Conservation (phyloP, 208 protist species). For the Perkinsela sp. region DNA sequence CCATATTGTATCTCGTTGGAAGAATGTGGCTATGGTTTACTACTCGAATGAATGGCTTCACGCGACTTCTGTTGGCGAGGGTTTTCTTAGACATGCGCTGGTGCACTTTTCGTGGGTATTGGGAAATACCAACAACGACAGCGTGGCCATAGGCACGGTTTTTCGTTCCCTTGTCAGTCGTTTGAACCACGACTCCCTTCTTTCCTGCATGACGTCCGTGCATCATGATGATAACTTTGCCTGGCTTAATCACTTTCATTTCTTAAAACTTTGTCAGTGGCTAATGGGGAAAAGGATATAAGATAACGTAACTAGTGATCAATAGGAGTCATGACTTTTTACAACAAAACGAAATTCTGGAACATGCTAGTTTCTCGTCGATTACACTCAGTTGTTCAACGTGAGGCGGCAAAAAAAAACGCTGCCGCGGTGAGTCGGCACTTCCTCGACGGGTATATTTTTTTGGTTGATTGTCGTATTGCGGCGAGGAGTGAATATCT, state of each 20-base stretch:
- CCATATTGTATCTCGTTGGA: conserved; percentile 81
- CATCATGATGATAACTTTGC: conserved; percentile 88
- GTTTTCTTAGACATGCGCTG: conserved; percentile 74
- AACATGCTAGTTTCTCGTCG: too few relatives aligned
- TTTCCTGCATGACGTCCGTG: conserved; percentile 82
- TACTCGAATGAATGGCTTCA: conserved; percentile 84
- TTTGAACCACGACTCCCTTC: conserved; percentile 90
- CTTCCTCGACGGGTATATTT: too few relatives aligned
- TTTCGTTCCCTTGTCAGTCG: conserved; percentile 59
- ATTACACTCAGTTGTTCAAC: too few relatives aligned
- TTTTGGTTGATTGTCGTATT: too few relatives aligned
- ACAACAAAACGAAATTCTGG: conserved; percentile 3
- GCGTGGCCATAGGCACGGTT: conserved; percentile 74
- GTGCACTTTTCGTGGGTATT: conserved; percentile 74
- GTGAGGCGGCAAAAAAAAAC: too few relatives aligned
- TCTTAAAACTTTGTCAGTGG: conserved; percentile 9
- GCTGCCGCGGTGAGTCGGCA: too few relatives aligned
- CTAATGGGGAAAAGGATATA: conserved; percentile 1
- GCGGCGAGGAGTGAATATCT: too few relatives aligned
- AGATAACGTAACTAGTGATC: conserved; percentile 1
- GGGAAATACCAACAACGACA: conserved; percentile 79
- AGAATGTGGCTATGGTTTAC: conserved; percentile 95
- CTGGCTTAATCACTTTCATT: conserved; percentile 80
- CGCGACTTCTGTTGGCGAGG: conserved; percentile 57
- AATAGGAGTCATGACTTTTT: conserved; percentile 2